Evolutionary conservation across 2,329 filamentous ascomycete species (phyloP).

Genomic region (Myriangium duriaei): DNA sequence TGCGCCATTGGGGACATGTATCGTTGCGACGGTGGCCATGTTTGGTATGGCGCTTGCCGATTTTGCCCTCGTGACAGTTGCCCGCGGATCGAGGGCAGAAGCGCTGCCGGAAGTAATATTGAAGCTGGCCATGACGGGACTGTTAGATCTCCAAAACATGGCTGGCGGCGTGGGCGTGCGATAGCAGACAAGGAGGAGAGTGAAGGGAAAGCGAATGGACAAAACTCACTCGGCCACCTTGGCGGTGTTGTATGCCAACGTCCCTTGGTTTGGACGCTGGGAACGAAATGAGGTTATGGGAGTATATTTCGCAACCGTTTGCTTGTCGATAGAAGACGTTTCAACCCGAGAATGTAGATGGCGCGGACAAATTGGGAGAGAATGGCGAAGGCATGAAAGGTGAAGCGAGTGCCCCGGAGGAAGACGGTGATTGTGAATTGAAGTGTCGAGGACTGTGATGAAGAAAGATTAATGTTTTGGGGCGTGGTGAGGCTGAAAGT

Average conservation of each 20-base stretch:
- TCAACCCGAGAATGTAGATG: constrained; percentile 2
- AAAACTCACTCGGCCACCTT: constrained; percentile 9
- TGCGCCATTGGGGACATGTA: constrained; percentile 3
- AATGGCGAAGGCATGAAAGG: too few species aligned
- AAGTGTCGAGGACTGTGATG: too few species aligned
- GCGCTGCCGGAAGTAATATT: constrained; percentile 6
- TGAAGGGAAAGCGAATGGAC: background rate
- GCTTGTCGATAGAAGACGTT: constrained; percentile 9
- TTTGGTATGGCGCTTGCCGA: constrained; percentile 6
- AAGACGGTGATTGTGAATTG: too few species aligned
- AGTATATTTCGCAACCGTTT: constrained; percentile 8
- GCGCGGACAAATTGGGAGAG: too few species aligned
- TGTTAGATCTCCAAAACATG: constrained; percentile 9
- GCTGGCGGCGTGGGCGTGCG: background rate
- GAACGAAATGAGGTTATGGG: constrained; percentile 8
- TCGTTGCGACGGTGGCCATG: constrained; percentile 10
- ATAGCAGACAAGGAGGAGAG: background rate
- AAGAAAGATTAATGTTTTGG: too few species aligned
- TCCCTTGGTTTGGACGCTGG: constrained; percentile 1
- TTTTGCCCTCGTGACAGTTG: constrained; percentile 6
- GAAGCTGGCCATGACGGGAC: constrained; percentile 6
- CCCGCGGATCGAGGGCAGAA: constrained; percentile 4
- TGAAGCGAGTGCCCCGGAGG: too few species aligned
- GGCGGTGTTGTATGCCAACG: constrained; percentile 8
- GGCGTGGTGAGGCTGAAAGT: too few species aligned